Conservation (phyloP, 768 basidiomycete genomes). For the Boletus reticuloceps region DNA sequence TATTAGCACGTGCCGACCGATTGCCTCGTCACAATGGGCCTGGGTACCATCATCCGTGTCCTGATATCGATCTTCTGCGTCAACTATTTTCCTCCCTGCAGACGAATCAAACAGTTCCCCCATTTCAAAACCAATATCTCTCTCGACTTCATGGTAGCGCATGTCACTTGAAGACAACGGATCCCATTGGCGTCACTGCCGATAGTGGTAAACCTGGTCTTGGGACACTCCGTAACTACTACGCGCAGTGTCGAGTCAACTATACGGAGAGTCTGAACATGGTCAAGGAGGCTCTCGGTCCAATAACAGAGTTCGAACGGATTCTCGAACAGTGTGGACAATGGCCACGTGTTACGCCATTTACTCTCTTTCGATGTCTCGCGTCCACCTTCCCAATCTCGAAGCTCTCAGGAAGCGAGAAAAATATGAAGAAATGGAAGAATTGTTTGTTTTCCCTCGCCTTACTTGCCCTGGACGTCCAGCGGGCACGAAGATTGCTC, state of each 20-base stretch:
- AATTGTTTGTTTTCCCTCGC: neutral
- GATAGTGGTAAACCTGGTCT: neutral
- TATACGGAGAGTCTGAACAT: neutral
- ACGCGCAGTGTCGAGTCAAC: neutral
- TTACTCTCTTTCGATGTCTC: neutral
- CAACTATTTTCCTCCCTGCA: neutral
- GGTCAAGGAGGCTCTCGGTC: neutral
- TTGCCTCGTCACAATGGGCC: neutral
- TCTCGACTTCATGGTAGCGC: neutral
- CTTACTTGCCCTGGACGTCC: neutral
- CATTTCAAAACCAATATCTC: neutral
- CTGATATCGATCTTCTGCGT: neutral
- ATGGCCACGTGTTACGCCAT: neutral
- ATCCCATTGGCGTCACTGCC: neutral
- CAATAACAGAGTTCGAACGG: neutral
- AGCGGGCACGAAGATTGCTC: neutral
- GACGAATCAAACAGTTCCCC: neutral
- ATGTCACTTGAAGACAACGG: neutral
- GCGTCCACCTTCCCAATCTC: neutral
- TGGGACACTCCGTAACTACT: neutral
- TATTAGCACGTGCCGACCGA: neutral
- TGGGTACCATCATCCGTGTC: neutral
- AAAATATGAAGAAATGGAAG: neutral
- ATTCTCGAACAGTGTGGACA: neutral
- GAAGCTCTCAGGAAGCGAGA: neutral